Evolutionary conservation across 768 basidiomycete species (phyloP).

Genomic region (Russula sp.): DNA sequence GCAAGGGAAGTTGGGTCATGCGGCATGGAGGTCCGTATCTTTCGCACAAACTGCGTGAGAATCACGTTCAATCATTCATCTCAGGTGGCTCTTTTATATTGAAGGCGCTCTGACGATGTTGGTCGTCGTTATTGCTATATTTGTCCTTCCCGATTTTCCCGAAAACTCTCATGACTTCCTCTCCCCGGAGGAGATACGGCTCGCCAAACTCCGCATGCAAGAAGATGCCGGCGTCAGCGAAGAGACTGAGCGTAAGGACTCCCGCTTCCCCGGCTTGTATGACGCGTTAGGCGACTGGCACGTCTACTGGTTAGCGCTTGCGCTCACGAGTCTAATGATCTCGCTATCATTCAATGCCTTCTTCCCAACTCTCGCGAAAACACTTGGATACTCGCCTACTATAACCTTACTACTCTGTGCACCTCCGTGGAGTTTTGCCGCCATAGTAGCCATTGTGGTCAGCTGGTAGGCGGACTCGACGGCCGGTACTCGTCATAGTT

Average conservation of each 20-base stretch:
- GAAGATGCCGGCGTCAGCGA: conserved; percentile 56
- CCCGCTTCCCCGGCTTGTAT: conserved; percentile 41
- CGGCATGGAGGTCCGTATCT: conserved; percentile 61
- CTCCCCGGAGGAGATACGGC: conserved; percentile 46
- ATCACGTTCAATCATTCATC: background rate
- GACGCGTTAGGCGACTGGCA: conserved; percentile 71
- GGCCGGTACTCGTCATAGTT: background rate
- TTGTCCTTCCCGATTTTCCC: conserved; percentile 73
- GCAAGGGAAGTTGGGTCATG: conserved; percentile 59
- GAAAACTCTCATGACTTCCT: conserved; percentile 55
- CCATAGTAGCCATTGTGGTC: conserved; percentile 46
- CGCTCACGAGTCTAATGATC: conserved; percentile 53
- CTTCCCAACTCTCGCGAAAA: conserved; percentile 71
- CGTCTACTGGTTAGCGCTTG: conserved; percentile 74
- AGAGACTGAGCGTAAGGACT: conserved; percentile 35
- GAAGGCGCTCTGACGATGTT: conserved; percentile 56
- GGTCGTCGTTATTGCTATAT: conserved; percentile 48
- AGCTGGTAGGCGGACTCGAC: conserved; percentile 34
- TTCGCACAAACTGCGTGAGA: conserved; percentile 7
- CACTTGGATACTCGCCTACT: conserved; percentile 62
- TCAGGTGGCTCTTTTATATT: conserved; percentile 68
- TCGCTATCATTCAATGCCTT: conserved; percentile 73
- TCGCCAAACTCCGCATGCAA: conserved; percentile 54
- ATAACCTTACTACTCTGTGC: conserved; percentile 69
- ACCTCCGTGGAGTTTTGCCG: conserved; percentile 68